These are phyloP conservation scores for Rehmannia glutinosa DNA, from an alignment of 257 asterid species.

Conservation along the genomic window DNA sequence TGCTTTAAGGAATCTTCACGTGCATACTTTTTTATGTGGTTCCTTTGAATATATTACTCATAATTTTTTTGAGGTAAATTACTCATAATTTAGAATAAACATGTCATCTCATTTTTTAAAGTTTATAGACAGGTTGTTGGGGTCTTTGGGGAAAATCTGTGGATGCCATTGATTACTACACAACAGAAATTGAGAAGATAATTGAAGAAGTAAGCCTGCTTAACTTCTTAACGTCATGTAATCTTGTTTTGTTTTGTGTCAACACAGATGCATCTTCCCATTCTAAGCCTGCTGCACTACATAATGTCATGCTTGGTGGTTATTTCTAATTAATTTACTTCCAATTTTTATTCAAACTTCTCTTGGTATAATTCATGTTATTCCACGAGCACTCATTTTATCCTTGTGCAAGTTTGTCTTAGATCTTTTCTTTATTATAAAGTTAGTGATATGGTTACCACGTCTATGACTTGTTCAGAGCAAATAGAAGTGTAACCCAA, in stretches of 20 bases:
- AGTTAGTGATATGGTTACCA: too few species aligned
- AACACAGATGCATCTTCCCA: not conserved
- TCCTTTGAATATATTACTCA: not conserved
- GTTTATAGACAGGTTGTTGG: constrained; percentile 87
- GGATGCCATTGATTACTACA: constrained; percentile 85
- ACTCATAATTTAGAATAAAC: not conserved
- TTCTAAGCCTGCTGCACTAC: constrained; percentile 33
- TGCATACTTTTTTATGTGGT: not conserved
- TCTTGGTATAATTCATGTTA: too few species aligned
- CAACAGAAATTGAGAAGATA: constrained; percentile 55
- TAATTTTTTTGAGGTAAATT: too few species aligned
- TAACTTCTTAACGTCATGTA: not conserved
- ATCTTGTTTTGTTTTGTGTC: not conserved
- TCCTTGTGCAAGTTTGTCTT: too few species aligned
- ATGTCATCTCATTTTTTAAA: constrained; percentile 25
- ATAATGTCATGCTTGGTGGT: too few species aligned
- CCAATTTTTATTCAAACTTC: too few species aligned
- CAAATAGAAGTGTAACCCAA: too few species aligned
- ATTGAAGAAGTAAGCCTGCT: constrained; percentile 56
- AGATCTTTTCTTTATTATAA: too few species aligned
- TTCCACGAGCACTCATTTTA: too few species aligned
- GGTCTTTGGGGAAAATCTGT: constrained; percentile 78
- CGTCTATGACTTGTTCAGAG: too few species aligned
- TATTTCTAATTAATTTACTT: too few species aligned
- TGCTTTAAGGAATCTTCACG: too few species aligned